Base-by-base conservation (phyloP, 2,329 filamentous ascomycete genomes). In the Neonectria coccinea region DNA sequence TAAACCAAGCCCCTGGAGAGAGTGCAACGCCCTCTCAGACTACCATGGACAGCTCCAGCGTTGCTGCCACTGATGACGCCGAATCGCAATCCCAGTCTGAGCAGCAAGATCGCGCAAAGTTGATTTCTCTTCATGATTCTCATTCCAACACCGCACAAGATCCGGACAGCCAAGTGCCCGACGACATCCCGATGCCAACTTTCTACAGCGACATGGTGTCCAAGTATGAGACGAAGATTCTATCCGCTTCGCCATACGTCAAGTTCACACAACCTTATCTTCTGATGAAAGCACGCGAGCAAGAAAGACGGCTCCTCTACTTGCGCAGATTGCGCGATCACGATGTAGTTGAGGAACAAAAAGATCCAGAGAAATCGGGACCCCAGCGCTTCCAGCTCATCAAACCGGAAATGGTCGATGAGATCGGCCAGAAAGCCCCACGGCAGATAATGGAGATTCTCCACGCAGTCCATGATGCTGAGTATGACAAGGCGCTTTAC, bases 131-230 rank as follows among this genome's bases (percentile, higher is more conserved):
- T 10, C 83, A 84, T 59, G 81, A 84, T 29, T 78, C 77, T 11
- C 82, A 85, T 54, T 74, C 79, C 7, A 78, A 83, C 45, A 76
- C 77, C 9, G 79, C 81, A 2, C 80, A 84, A 25, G 84, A 88
- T 45, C 80, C 84, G 27, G 84, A 87, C 36, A 84, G 82, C 56
- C 86, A 89, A 48, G 85, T 92, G 5, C 91, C 91, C 4, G 92
- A 95, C 71, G 91, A 95, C 76, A 84, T 93, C 44, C 92, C 93
- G 1, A 92, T 93, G 83, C 93, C 95, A 3, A 97, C 92, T 1
- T 97, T 94, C 74, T 98, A 98, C 76, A 94, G 94, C 75, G 93
- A 97, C 75, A 93, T 97, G 86, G 94, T 98, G 41, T 90, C 93
- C 62, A 95, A 97, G 73, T 94, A 97, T 74, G 89, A 97, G 74